Percentiles rank a stretch among this genome's conserved stretches.
These are phyloP conservation scores for Coniophora puteana DNA, from an alignment of 1,284 basidiomycete genomes.

Conservation along the genomic window DNA sequence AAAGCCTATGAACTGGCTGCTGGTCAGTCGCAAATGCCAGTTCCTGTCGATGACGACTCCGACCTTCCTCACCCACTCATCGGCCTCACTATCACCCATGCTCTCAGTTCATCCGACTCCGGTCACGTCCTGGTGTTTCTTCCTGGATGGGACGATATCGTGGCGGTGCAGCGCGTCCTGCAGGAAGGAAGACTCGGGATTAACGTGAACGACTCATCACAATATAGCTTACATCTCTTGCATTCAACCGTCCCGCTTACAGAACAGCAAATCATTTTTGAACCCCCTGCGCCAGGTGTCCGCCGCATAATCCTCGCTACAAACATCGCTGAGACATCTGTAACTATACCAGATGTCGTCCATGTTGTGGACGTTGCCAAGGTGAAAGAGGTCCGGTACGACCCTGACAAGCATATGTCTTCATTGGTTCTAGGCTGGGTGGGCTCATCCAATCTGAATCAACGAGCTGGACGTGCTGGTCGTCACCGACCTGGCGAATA, in stretches of 20 bases:
- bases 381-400: conserved; percentile 92
- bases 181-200: conserved; percentile 57
- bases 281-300: conserved; percentile 71
- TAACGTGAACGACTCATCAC: conserved; percentile 55
- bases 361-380: conserved; percentile 91
- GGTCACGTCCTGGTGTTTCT: conserved; percentile 93
- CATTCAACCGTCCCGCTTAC: conserved; percentile 90
- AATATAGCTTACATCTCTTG: conserved; percentile 81
- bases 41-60: conserved; percentile 57
- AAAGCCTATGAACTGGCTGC: conserved; percentile 38
- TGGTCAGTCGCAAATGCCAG: conserved; percentile 11
- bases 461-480: conserved; percentile 92
- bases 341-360: conserved; percentile 96
- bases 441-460: conserved; percentile 90
- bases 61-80: conserved; percentile 85
- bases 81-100: conserved; percentile 80
- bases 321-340: conserved; percentile 95
- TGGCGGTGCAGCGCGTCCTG: conserved; percentile 70
- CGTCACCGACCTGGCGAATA: conserved; percentile 92
- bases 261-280: conserved; percentile 91
- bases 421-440: conserved; percentile 90
- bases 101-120: conserved; percentile 71
- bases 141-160: conserved; percentile 93
- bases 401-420: conserved; percentile 85
- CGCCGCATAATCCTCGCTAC: conserved; percentile 91